Evolutionary conservation across 495 filamentous ascomycete genomes (phyloP).

Genomic region (Penicillium paradoxum): DNA sequence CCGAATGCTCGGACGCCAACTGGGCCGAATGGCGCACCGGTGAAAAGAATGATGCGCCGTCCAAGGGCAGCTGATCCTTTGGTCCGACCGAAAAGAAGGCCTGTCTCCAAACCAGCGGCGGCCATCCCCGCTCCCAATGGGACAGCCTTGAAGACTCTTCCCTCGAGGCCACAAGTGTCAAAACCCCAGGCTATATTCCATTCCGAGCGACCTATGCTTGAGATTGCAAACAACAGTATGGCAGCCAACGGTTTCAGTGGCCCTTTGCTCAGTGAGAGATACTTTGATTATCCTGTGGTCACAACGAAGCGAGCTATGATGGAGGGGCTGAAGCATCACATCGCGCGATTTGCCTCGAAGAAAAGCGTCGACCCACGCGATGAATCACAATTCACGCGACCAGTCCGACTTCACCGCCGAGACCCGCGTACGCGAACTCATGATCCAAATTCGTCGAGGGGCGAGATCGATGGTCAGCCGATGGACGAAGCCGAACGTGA

Average conservation of each 20-base stretch:
- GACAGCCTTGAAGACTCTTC: slow-evolving; percentile 22
- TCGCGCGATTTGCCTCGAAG: slow-evolving; percentile 69
- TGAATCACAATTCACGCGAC: slow-evolving; percentile 76
- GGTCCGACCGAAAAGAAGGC: slow-evolving; percentile 57
- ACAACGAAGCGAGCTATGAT: slow-evolving; percentile 75
- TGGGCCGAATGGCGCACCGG: slow-evolving; percentile 32
- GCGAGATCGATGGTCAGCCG: slow-evolving; percentile 39
- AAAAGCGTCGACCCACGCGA: slow-evolving; percentile 65
- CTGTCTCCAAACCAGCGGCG: slow-evolving; percentile 26
- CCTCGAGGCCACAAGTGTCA: slow-evolving; percentile 18
- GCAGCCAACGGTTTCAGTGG: slow-evolving; percentile 57
- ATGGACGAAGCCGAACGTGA: slow-evolving; percentile 66
- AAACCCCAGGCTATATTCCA: slow-evolving; percentile 7
- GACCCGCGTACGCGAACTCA: slow-evolving; percentile 70
- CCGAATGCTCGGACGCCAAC: slow-evolving; percentile 28
- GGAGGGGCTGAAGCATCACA: slow-evolving; percentile 78
- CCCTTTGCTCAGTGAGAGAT: slow-evolving; percentile 45
- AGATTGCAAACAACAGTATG: slow-evolving; percentile 33
- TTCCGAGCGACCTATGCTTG: slow-evolving; percentile 12
- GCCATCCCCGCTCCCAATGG: slow-evolving; percentile 12
- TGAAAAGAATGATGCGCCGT: slow-evolving; percentile 36
- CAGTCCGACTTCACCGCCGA: slow-evolving; percentile 81
- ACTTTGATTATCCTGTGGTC: slow-evolving; percentile 65
- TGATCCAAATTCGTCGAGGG: slow-evolving; percentile 36
- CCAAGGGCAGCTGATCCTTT: slow-evolving; percentile 61